A percentile compares a stretch with the other conserved stretches of the same genome.
These are phyloP conservation scores for Solanum pimpinellifolium DNA, from an alignment of 257 asterid genomes.

Conservation along the genomic window DNA sequence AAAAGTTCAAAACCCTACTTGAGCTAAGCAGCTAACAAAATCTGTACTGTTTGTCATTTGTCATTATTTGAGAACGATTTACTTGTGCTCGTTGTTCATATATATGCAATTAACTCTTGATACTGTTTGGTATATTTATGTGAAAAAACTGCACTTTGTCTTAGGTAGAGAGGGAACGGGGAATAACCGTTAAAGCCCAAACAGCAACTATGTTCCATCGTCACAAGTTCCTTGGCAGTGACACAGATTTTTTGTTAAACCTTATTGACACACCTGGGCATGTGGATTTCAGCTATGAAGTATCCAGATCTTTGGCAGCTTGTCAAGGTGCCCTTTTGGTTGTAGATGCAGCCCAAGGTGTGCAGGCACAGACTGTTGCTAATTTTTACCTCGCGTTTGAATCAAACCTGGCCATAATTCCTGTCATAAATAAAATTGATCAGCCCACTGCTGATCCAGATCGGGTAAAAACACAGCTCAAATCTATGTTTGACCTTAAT, in stretches of 20 bases:
- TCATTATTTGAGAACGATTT: neutral
- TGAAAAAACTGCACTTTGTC: slow-evolving; percentile 6
- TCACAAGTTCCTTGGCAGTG: slow-evolving; percentile 48
- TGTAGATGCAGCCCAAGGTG: slow-evolving; percentile 98
- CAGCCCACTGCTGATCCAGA: slow-evolving; percentile 99
- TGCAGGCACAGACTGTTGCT: slow-evolving; percentile 97
- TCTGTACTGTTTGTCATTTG: neutral
- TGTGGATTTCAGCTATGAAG: slow-evolving; percentile 95
- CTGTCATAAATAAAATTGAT: slow-evolving; percentile 90
- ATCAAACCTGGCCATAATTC: slow-evolving; percentile 68
- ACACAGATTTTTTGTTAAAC: slow-evolving; percentile 58
- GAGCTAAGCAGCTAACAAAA: neutral
- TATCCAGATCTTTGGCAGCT: slow-evolving; percentile 94
- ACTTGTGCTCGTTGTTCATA: neutral
- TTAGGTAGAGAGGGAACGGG: slow-evolving; percentile 97
- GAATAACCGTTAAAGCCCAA: slow-evolving; percentile 97
- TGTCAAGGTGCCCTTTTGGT: slow-evolving; percentile 97
- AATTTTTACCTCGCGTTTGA: slow-evolving; percentile 95
- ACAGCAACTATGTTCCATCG: slow-evolving; percentile 95
- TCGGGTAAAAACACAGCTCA: slow-evolving; percentile 81
- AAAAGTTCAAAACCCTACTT: neutral
- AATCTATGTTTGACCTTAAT: slow-evolving; percentile 89
- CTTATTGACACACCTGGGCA: slow-evolving; percentile 97
- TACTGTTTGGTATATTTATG: neutral
- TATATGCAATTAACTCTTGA: neutral